Conservation (phyloP, 2,329 filamentous ascomycete species). For the Phaeosphaeriaceae sp. region DNA sequence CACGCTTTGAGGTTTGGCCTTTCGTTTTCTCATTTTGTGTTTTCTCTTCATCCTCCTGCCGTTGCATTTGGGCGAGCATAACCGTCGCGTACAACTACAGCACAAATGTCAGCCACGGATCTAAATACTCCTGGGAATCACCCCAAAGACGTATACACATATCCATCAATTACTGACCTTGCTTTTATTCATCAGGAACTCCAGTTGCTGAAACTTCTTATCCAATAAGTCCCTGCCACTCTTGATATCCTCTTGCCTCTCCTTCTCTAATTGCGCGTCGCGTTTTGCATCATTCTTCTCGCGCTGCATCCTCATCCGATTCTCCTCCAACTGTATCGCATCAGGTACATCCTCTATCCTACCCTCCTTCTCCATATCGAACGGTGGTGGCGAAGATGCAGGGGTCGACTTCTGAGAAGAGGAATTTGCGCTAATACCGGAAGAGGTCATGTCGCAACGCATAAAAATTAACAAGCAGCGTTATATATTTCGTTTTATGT, state of each 20-base stretch:
- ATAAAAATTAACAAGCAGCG: too few relatives aligned
- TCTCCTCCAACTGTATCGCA: constrained; percentile 55
- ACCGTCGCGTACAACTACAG: constrained; percentile 56
- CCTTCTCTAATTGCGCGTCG: constrained; percentile 51
- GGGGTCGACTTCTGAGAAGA: constrained; percentile 39
- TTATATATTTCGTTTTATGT: too few relatives aligned
- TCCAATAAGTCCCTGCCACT: constrained; percentile 55
- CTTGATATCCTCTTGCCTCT: constrained; percentile 55
- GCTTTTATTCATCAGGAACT: constrained; percentile 60
- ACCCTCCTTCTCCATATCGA: constrained; percentile 33
- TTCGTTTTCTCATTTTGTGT: constrained; percentile 54
- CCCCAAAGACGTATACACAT: background rate
- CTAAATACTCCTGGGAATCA: background rate
- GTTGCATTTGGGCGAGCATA: constrained; percentile 61
- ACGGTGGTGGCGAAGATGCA: constrained; percentile 42
- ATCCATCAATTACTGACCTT: constrained; percentile 40
- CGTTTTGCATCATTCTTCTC: constrained; percentile 54
- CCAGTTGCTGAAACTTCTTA: constrained; percentile 59
- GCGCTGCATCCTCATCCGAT: constrained; percentile 51
- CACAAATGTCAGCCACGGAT: constrained; percentile 6
- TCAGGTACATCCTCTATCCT: constrained; percentile 41
- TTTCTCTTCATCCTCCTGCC: constrained; percentile 57
- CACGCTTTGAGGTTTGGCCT: constrained; percentile 53
- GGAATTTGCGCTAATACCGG: constrained; percentile 24
- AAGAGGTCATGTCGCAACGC: constrained; percentile 28